phyloP scores from a whole-genome alignment of 2,329 filamentous ascomycete species.

The Epichloe gansuensis region DNA sequence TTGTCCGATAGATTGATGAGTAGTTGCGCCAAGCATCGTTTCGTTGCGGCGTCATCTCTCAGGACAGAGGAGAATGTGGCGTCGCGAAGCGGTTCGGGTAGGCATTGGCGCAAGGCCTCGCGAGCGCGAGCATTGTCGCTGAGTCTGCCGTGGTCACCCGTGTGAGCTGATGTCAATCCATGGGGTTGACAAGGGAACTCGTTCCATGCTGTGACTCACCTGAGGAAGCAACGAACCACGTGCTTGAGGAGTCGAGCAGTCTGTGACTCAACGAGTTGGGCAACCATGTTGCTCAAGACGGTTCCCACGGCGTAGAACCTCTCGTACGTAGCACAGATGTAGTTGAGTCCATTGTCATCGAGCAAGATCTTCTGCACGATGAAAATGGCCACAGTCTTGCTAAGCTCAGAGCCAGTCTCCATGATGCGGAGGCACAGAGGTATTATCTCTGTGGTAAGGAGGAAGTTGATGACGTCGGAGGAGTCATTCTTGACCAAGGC shows the following conservation, averaged over 20 bases:
- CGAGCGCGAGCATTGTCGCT: slow-evolving; percentile 94
- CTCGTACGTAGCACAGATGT: slow-evolving; percentile 98
- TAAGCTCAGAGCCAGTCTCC: slow-evolving; percentile 96
- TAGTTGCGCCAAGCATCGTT: slow-evolving; percentile 92
- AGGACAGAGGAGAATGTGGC: slow-evolving; percentile 95
- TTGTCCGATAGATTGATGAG: slow-evolving; percentile 93
- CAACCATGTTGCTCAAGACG: slow-evolving; percentile 97
- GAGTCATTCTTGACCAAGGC: slow-evolving; percentile 98
- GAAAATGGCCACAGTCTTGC: slow-evolving; percentile 98
- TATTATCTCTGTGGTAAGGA: slow-evolving; percentile 96
- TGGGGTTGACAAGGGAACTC: not conserved
- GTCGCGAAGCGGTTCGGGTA: slow-evolving; percentile 96
- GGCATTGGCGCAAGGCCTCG: slow-evolving; percentile 87
- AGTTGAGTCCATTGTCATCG: slow-evolving; percentile 91
- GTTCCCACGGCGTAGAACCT: slow-evolving; percentile 97
- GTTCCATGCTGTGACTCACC: slow-evolving; percentile 42
- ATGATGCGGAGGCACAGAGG: slow-evolving; percentile 95
- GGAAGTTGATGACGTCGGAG: slow-evolving; percentile 96
- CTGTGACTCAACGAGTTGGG: slow-evolving; percentile 92
- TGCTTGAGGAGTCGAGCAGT: slow-evolving; percentile 94
- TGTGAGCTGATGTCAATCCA: slow-evolving; percentile 9
- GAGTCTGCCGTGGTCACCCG: slow-evolving; percentile 41
- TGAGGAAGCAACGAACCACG: slow-evolving; percentile 90
- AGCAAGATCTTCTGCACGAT: slow-evolving; percentile 98
- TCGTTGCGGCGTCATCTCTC: slow-evolving; percentile 92